Evolutionary conservation across 257 asterid genomes (phyloP), one percentile per base, ranked within the genome.

Genomic region (Solanum appendiculatum): DNA sequence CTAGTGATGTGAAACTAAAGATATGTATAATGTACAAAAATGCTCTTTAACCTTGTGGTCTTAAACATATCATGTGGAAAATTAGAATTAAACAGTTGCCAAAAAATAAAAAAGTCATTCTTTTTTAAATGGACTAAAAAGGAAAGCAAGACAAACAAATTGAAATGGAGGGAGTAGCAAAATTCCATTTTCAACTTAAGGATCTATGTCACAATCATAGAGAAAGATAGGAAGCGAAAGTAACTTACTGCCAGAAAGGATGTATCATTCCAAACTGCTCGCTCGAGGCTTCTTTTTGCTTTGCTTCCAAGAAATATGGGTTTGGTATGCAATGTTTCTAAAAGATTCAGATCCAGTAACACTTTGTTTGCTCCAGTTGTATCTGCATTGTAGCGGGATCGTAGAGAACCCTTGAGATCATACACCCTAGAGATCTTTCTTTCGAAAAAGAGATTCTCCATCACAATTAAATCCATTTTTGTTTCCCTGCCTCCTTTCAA

Each of bases 231-330:
- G 63, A 78, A 36, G 86, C 14, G 14, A 29, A 40, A 82, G 66
- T 34, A 58, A 84, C 92, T 92, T 92, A 96, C 99, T 48, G 99
- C 99, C 85, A 97, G 89, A 87, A 97, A 97, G 25, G 96, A 91
- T 7, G 99, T 97, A 86, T 97, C 99, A 25, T 97, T 97, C 99
- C 99, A 97, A 46, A 97, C 95, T 18, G 98, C 99, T 92, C 99
- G 92, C 92, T 96, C 99, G 37, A 97, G 92, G 82, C 78, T 93
- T 88, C 98, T 86, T 86, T 97, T 97, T 1, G 99, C 96, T 86
- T 94, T 96, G 95, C 98, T 93, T 81, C 98, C 98, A 8, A 95
- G 95, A 87, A 96, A 95, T 82, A 96, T 94, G 14, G 99, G 99
- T 88, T 93, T 92, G n/a, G 97, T 95, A 1, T 95, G 92, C 33